These are phyloP conservation scores for Cercophora sp. DNA, from an alignment of 495 filamentous ascomycete genomes.

Conservation along the genomic window DNA sequence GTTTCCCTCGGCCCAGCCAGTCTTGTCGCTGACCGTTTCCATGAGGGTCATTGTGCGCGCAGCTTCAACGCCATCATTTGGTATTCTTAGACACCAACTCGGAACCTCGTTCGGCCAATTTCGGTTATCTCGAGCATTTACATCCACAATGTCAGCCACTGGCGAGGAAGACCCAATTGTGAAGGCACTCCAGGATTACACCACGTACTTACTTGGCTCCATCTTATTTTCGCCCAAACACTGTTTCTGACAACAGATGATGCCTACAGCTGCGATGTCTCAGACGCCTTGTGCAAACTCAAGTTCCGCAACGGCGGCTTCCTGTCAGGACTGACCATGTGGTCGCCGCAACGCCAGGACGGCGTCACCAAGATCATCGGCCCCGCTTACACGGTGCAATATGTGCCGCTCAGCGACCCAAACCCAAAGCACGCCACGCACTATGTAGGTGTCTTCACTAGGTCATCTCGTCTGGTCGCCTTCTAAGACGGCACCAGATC, in stretches of 20 bases:
- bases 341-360: slow-evolving; percentile 50
- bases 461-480: too few species aligned
- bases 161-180: slow-evolving; percentile 33
- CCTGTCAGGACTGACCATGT: slow-evolving; percentile 54
- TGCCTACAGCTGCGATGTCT: slow-evolving; percentile 44
- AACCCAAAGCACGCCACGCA: slow-evolving; percentile 43
- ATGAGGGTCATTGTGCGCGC: too few species aligned
- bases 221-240: neutral
- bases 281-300: slow-evolving; percentile 47
- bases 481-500: slow-evolving; percentile 37
- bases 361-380: slow-evolving; percentile 53
- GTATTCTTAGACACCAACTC: too few species aligned
- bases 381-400: slow-evolving; percentile 56
- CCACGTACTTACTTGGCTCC: slow-evolving; percentile 35
- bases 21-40: too few species aligned
- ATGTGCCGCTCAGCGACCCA: slow-evolving; percentile 43
- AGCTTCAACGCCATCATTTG: too few species aligned
- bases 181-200: slow-evolving; percentile 37
- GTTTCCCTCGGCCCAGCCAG: too few species aligned
- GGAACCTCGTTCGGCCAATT: slow-evolving; percentile 7
- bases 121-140: slow-evolving; percentile 9
- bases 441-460: slow-evolving; percentile 36
- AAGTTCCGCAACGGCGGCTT: slow-evolving; percentile 53
- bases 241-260: too few species aligned
- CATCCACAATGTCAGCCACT: slow-evolving; percentile 16